Evolutionary conservation across 148 eudicot species (phyloP).

Genomic region (Camellia sinensis): DNA sequence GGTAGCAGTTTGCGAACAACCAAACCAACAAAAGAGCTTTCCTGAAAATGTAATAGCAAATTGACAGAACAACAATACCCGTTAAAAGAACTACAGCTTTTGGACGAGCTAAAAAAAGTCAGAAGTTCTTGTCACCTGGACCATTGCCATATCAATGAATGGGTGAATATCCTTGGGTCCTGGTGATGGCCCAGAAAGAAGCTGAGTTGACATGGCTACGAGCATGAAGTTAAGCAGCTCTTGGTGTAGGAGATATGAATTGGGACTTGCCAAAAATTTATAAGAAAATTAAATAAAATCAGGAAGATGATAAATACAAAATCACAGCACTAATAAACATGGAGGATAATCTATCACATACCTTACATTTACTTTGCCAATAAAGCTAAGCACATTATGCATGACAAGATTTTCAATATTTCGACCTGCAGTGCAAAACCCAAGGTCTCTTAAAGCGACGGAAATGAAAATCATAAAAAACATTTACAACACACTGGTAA

Average conservation of each 20-base stretch:
- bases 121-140: conserved; percentile 50
- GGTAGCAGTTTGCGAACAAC: conserved; percentile 66
- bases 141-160: conserved; percentile 71
- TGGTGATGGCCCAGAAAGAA: conserved; percentile 80
- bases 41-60: conserved; percentile 46
- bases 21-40: conserved; percentile 52
- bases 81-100: conserved; percentile 11
- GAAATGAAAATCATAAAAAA: not conserved
- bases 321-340: conserved; percentile 7
- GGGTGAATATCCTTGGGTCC: conserved; percentile 78
- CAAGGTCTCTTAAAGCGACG: not conserved
- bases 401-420: conserved; percentile 52
- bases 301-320: not conserved
- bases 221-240: conserved; percentile 88
- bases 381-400: conserved; percentile 54
- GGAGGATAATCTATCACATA: conserved; percentile 27
- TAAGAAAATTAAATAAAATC: conserved; percentile 18
- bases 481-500: not conserved
- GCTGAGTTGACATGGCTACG: conserved; percentile 87
- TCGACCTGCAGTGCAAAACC: conserved; percentile 47
- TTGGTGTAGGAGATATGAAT: conserved; percentile 67
- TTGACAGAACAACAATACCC: not conserved
- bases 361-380: conserved; percentile 82
- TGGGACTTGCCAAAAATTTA: conserved; percentile 44
- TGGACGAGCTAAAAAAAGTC: not conserved